Evolutionary conservation across 129 eudicot genomes (phyloP).

Genomic region (Chrysanthemum lavandulifolium): DNA sequence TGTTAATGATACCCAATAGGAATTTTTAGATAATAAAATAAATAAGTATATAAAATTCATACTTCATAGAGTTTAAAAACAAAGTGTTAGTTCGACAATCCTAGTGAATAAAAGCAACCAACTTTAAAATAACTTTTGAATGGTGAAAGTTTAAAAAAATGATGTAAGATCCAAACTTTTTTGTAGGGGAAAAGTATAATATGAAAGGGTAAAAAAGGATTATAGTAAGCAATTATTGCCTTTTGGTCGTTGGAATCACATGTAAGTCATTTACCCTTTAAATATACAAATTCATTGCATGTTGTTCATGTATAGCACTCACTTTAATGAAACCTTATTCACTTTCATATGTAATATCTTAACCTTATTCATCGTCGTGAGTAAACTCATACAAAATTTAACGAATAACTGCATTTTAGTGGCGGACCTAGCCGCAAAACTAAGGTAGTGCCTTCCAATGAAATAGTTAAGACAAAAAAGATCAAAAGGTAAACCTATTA

Average conservation of each 20-base stretch:
- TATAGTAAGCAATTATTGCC: conserved; percentile 9
- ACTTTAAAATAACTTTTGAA: too few species aligned
- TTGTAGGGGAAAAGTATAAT: not conserved
- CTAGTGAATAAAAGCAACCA: not conserved
- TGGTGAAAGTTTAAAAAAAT: not conserved
- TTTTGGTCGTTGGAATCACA: conserved; percentile 20
- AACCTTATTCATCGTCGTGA: too few species aligned
- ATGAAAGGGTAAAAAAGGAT: conserved; percentile 4
- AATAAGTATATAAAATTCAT: not conserved
- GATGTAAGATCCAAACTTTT: conserved; percentile 12
- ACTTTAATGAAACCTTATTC: too few species aligned
- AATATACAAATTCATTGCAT: not conserved
- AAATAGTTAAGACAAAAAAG: too few species aligned
- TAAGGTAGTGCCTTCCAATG: too few species aligned
- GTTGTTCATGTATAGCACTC: not conserved
- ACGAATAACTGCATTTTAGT: too few species aligned
- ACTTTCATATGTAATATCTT: too few species aligned
- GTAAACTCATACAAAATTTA: too few species aligned
- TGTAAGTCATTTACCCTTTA: not conserved
- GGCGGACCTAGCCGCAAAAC: too few species aligned
- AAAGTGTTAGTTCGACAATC: not conserved
- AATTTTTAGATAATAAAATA: conserved; percentile 1
- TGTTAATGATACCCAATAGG: not conserved
- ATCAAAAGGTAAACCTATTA: too few species aligned
- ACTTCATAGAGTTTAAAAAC: not conserved